Base-by-base conservation (phyloP, 306 rosid genomes). In the Medicago lupulina region DNA sequence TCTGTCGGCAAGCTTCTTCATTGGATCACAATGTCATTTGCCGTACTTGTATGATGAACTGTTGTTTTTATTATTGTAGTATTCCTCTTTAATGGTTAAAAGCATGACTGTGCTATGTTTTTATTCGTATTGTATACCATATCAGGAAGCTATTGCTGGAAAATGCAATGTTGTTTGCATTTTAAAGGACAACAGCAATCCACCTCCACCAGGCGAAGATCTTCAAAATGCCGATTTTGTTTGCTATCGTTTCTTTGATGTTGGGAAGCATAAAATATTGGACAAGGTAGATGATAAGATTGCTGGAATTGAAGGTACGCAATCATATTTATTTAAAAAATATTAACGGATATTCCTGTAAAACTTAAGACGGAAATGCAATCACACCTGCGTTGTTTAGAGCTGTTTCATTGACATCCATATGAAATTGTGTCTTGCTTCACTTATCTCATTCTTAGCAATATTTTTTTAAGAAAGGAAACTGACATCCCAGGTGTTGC, bases 141-240 rank as follows among this genome's bases (percentile, higher is more conserved):
- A 55, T 67, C 84, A 95, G 99, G 99, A 95, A 90, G 91, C 89
- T 60, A 85, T 95, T 87, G 85, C 88, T 82, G 97, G 99, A 14
- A 95, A 90, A 88, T 95, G 98, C 86, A 82, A 86, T 55, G 85
- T 95, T 79, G 39, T 90, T 66, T 95, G 96, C 85, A 76, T 82
- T 70, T 85, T 91, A 36, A 88, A 84, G 77, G 96, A 90, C 73
- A 67, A 43, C 43, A 86, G 90, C 82, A 92, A 92, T 76, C 82
- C 76, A 14, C 95, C 74, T 60, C 93, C 91, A 47, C 79, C 86
- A 16, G 82, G 78, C 28, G 83, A 86, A 83, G 91, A 78, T 21
- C 69, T 89, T 70, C 75, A 76, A 50, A 75, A 25, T 76, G 97
- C 99, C 8, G 98, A 95, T 49, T 92, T 77, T 80, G 83, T 92